Evolutionary conservation across 306 rosid genomes (phyloP).

Genomic region (Ziziphus jujuba): DNA sequence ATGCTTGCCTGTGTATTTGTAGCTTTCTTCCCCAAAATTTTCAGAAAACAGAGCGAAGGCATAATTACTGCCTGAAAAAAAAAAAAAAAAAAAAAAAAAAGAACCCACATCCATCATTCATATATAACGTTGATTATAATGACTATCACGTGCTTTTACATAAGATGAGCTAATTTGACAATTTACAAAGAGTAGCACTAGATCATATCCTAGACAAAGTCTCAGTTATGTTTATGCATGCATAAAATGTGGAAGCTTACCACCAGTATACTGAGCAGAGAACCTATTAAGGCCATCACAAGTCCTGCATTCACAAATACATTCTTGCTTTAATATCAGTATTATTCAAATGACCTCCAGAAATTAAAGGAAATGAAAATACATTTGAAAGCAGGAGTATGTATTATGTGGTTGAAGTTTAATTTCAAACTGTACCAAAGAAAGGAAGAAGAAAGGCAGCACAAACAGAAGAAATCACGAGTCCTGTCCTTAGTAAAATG

Average conservation of each 20-base stretch:
- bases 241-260: slow-evolving; percentile 36
- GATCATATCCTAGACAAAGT: neutral
- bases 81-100: slow-evolving; percentile 27
- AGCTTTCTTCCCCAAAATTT: slow-evolving; percentile 61
- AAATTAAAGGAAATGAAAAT: neutral
- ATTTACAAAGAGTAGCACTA: neutral
- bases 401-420: slow-evolving; percentile 11
- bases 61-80: slow-evolving; percentile 59
- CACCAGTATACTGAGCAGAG: slow-evolving; percentile 62
- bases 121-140: neutral
- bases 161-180: neutral
- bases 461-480: slow-evolving; percentile 60
- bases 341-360: neutral
- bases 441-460: slow-evolving; percentile 78
- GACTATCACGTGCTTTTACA: neutral
- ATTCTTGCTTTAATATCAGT: neutral
- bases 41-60: slow-evolving; percentile 69
- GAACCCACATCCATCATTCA: slow-evolving; percentile 20
- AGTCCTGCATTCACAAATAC: slow-evolving; percentile 53
- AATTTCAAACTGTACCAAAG: slow-evolving; percentile 52
- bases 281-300: slow-evolving; percentile 79
- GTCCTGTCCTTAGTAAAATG: slow-evolving; percentile 59
- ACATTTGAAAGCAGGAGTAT: neutral
- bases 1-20: slow-evolving; percentile 52
- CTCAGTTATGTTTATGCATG: slow-evolving; percentile 1